Evolutionary conservation across 331 rosid species (phyloP), one percentile per base, ranked within the genome.

Genomic region (Malus hybrid): DNA sequence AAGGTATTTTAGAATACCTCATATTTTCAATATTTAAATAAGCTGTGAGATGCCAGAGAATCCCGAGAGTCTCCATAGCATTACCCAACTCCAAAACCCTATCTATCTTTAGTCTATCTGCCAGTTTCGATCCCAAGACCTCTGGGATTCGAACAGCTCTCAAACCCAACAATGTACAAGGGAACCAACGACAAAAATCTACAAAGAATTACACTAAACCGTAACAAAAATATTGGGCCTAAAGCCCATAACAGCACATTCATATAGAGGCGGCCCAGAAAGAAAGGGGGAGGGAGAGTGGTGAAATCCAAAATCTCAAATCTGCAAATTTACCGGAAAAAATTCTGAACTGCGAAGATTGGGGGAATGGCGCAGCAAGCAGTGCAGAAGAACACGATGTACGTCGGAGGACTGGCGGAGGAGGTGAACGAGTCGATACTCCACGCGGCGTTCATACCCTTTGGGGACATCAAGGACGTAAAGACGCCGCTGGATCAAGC

Each of bases 401-500:
- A 94, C 77, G 96, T 92, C 0, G 99, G 99, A 46, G 97, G 99
- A 1, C 82, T 94, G 10, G 95, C 99, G 32, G 99, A 94, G 70
- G 99, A 94, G 55, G 96, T 91, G 14, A 94, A 94, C 86, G 99
- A 94, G 71, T 34, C 92, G 0, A 92, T 94, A 12, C 90, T 90
- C 0, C 97, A 94, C 83, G 88, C 97, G 0, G 95, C 97, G 3
- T 94, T 94, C 88, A 90, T 94, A 19, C 96, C 97, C 0, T 94
- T 92, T 70, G 99, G 97, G 2, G 99, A 94, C 81, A 94, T 94
- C 50, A 94, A 92, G 77, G 97, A 92, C 77, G 97, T 92, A 6
- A 92, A 92, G 78, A 94, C 99, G 22, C 99, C 99, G 2, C 82
- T 94, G 1, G 99, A 94, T 68, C 97, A 88, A 46, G 99, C 99